Conservation (phyloP, 768 basidiomycete species). For the Aureoboletus auriporus region DNA sequence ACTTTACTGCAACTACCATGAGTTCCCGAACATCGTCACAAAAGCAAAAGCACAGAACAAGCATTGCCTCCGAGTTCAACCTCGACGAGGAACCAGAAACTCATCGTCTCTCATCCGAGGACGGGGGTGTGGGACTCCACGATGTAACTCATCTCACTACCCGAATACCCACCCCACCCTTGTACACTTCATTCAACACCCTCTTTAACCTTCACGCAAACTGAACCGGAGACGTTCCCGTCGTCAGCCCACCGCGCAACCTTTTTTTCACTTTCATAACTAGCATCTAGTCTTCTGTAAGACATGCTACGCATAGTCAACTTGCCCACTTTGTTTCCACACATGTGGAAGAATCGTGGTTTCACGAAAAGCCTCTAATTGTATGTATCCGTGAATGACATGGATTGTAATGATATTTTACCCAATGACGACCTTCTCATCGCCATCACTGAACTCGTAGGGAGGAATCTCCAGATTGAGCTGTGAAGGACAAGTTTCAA, state of each 20-base stretch:
- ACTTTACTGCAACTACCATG: slow-evolving; percentile 53
- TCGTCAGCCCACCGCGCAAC: slow-evolving; percentile 1
- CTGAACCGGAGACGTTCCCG: slow-evolving; percentile 18
- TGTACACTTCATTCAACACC: background rate
- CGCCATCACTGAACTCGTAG: slow-evolving; percentile 84
- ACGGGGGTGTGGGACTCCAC: background rate
- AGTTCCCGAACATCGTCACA: slow-evolving; percentile 29
- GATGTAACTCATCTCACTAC: too few species aligned
- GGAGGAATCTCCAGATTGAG: slow-evolving; percentile 93
- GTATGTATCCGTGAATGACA: slow-evolving; percentile 18
- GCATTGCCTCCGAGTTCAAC: slow-evolving; percentile 2
- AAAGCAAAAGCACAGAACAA: slow-evolving; percentile 6
- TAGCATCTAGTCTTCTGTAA: too few species aligned
- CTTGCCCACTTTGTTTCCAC: background rate
- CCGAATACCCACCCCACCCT: too few species aligned
- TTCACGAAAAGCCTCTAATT: slow-evolving; percentile 22
- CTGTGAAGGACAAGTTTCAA: slow-evolving; percentile 33
- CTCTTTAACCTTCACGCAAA: slow-evolving; percentile 11
- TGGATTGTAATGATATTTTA: slow-evolving; percentile 33
- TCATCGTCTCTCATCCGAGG: background rate
- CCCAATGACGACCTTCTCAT: slow-evolving; percentile 85
- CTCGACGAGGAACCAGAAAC: slow-evolving; percentile 6
- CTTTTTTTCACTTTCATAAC: background rate
- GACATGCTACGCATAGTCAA: too few species aligned
- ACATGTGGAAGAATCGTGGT: background rate